Base-by-base conservation (phyloP, 257 asterid genomes). In the Penstemon eatonii region DNA sequence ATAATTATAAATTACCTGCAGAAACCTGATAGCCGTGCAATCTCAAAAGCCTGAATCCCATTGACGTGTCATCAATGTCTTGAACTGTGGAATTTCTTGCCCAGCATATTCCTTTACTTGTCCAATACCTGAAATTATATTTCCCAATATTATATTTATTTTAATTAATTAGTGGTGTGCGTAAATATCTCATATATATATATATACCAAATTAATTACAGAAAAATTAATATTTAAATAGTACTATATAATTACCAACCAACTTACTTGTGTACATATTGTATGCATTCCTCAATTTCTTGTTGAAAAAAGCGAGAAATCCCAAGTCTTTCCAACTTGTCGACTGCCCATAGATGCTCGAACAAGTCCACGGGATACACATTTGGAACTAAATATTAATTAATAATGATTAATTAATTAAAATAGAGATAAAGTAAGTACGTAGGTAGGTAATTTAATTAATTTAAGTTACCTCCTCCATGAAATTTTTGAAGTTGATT, bases 391-490 rank as follows among this genome's bases (percentile, higher is more conserved):
- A 52, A 6, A 10, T 2, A 52, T 7, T n/a, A 51, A 11, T 1
- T 1, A 2, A 8, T 4, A 12, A 1, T n/a, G 3, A 8, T 53
- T 53, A 57, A 37, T 12, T 33, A 6, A 37, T 15, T 15, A 15
- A 15, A 0, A 15, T 15, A 15, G 18, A 15, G 18, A 15, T 15
- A 15, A 15, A 0, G 0, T 0, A 15, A 15, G 18, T 15, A 15
- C 18, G 18, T 15, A 15, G 18, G 18, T 15, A 15, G 18, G 18
- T 15, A 15, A 15, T 15, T 15, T 15, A 15, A 15, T 15, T 15
- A 15, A 15, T 15, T 15, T n/a, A n/a, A 15, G 0, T 15, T 15
- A 92, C 98, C 98, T 83, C 97, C 98, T 0, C 98, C 97, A 7
- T 84, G 75, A 70, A 93, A 93, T 63, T 79, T 90, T 7, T 70